A percentile compares a stretch with the other conserved stretches of the same genome.
Conservation (phyloP, 768 basidiomycete genomes). For the Tulasnella sp. region DNA sequence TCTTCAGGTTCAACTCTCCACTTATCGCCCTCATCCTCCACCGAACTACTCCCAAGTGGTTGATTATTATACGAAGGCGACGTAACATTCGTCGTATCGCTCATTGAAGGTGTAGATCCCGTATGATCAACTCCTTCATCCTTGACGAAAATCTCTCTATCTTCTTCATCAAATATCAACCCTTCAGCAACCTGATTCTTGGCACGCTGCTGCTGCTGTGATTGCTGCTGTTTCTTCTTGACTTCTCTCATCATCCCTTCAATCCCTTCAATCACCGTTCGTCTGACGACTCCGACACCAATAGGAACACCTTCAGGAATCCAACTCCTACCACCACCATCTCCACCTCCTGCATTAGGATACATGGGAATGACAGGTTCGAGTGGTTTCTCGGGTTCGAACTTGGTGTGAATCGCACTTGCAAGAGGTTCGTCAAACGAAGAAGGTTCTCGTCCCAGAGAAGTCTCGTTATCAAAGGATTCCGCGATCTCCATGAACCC, state of each 20-base stretch:
- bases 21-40: conserved; percentile 9
- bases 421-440: conserved; percentile 73
- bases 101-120: conserved; percentile 6
- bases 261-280: conserved; percentile 48
- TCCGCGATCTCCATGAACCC: neutral
- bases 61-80: neutral
- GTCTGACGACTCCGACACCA: conserved; percentile 34
- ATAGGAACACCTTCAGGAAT: conserved; percentile 7
- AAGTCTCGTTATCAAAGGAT: too few relatives aligned
- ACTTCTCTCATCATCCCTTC: conserved; percentile 42
- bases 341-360: too few relatives aligned
- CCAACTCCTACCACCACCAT: conserved; percentile 16
- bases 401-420: conserved; percentile 51
- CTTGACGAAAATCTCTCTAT: neutral
- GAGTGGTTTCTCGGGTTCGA: conserved; percentile 34
- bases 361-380: conserved; percentile 57
- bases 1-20: too few relatives aligned
- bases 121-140: neutral
- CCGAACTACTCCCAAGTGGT: neutral
- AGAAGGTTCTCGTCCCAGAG: neutral
- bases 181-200: neutral
- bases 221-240: conserved; percentile 24
- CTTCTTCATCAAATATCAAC: neutral
- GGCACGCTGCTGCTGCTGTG: neutral
- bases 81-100: neutral